phyloP scores from a whole-genome alignment of 495 filamentous ascomycete genomes.

The Aspergillus haitiensis region DNA sequence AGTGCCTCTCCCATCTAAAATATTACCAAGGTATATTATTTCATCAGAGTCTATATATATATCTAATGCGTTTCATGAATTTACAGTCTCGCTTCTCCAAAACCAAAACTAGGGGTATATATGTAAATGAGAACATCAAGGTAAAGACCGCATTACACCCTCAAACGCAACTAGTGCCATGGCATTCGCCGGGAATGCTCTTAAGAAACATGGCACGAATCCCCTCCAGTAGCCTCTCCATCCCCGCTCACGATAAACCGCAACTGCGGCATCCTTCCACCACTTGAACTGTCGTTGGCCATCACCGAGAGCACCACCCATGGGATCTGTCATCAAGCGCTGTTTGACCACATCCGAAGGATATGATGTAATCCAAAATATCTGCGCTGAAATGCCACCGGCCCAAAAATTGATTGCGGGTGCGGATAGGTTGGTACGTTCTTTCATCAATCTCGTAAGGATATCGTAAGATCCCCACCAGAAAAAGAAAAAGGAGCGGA shows the following conservation, averaged over 20 bases:
- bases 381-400: slow-evolving; percentile 84
- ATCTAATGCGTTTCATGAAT: slow-evolving; percentile 6
- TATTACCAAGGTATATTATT: background rate
- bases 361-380: slow-evolving; percentile 92
- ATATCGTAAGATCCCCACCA: slow-evolving; percentile 96
- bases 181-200: slow-evolving; percentile 96
- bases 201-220: slow-evolving; percentile 87
- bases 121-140: slow-evolving; percentile 30
- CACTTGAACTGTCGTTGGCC: slow-evolving; percentile 66
- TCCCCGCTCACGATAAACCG: slow-evolving; percentile 74
- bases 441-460: slow-evolving; percentile 64
- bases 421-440: slow-evolving; percentile 67
- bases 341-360: slow-evolving; percentile 96
- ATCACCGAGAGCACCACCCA: slow-evolving; percentile 69
- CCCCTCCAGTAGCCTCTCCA: slow-evolving; percentile 86
- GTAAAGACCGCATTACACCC: slow-evolving; percentile 79
- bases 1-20: too few relatives aligned
- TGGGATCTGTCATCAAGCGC: slow-evolving; percentile 91
- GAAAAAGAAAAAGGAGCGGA: slow-evolving; percentile 92
- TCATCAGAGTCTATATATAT: slow-evolving; percentile 3
- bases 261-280: slow-evolving; percentile 79
- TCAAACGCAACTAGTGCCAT: slow-evolving; percentile 93
- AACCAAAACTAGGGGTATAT: background rate
- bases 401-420: slow-evolving; percentile 96
- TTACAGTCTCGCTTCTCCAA: background rate